These are phyloP conservation scores for Mucor mucedo DNA, from an alignment of 371 early-diverging fungal species.

Conservation along the genomic window DNA sequence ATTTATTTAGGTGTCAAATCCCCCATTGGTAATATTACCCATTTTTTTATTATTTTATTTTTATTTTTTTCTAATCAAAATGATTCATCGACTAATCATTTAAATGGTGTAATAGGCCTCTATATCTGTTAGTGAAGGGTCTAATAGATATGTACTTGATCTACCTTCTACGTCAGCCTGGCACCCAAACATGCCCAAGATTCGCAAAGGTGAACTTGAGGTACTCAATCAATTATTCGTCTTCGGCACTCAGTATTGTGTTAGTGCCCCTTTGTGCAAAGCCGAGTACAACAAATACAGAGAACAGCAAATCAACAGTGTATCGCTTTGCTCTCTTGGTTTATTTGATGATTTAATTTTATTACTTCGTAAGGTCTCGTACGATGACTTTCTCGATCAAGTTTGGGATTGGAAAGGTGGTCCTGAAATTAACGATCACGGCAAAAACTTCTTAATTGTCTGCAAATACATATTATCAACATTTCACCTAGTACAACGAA, in stretches of 20 bases:
- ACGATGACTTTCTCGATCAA: neutral
- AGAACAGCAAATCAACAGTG: neutral
- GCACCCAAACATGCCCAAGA: neutral
- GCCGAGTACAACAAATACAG: neutral
- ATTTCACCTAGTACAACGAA: slow-evolving; percentile 16
- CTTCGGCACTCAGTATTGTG: neutral
- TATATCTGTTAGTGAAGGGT: neutral
- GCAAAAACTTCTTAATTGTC: slow-evolving; percentile 16
- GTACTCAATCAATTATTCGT: neutral
- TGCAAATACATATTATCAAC: slow-evolving; percentile 19
- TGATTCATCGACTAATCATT: neutral
- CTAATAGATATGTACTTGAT: neutral
- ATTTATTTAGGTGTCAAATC: too few species aligned
- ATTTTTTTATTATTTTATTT: neutral
- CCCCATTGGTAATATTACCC: slow-evolving; percentile 1
- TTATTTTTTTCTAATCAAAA: neutral
- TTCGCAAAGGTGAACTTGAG: neutral
- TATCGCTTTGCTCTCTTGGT: neutral
- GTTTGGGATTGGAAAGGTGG: slow-evolving; percentile 14
- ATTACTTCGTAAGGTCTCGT: neutral
- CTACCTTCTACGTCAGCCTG: neutral
- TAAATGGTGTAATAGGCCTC: slow-evolving; percentile 1
- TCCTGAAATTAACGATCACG: slow-evolving; percentile 11
- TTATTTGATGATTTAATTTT: neutral
- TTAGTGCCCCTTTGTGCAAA: neutral